Evolutionary conservation across 371 early-diverging fungal genomes (phyloP), one percentile per base, ranked within the genome.

Genomic region (Batrachochytrium dendrobatidis): DNA sequence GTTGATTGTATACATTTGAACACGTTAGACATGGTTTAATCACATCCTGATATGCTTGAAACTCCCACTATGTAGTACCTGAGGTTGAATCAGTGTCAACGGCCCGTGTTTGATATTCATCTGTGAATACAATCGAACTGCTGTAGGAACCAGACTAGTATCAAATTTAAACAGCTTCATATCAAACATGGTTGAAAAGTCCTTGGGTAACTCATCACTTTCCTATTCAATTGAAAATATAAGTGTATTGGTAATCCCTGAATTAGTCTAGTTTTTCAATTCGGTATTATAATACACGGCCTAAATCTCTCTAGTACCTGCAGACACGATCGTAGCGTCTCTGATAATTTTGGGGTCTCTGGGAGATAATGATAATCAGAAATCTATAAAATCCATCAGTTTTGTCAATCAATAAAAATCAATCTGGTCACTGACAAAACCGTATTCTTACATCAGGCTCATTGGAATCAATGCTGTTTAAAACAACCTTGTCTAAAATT

Each of bases 341-440:
- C 69, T 2, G 80, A 54, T 17, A 81, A 65, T 33, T 64, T 56
- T 1, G 71, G 63, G 1, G 69, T 74, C n/a, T 75, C 73, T 3
- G 81, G 81, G 3, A 79, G 45, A 56, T 75, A 77, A 59, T 81
- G 81, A 56, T 80, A 81, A 56, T 82, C 82, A 29, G 75, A 64
- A 33, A 82, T 62, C 76, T 77, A 43, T 17, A 0, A 50, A 56
- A 17, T 18, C 48, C 48, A 46, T 28, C 5, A 18, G 4, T 4
- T 4, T 17, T 6, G 48, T 4, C 48, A 46, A 4, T 4, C 48
- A 46, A 46, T 18, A 28, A 7, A 4, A 15, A n/a, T n/a, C n/a
- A n/a, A 15, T 39, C 39, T 39, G 39, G 39, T 15, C 39, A 39
- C 17, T n/a, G 50, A 44, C 17, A 63, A 15, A 20, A 39, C 39